phyloP scores from a whole-genome alignment of 768 basidiomycete genomes.

The Auriscalpium orientale region DNA sequence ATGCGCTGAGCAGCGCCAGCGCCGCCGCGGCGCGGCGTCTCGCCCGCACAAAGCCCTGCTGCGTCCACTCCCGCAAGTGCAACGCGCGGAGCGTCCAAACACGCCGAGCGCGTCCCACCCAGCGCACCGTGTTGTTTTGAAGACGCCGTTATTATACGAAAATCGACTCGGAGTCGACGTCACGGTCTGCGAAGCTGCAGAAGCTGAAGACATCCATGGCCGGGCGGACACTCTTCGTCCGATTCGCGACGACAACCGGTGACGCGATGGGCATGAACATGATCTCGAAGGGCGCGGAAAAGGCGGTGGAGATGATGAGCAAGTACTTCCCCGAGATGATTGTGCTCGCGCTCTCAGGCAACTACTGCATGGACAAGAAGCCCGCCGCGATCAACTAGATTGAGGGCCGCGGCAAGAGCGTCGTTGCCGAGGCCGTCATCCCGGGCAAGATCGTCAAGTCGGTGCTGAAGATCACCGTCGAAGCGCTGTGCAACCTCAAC shows the following conservation, averaged over 20 bases:
- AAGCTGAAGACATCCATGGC: constrained; percentile 85
- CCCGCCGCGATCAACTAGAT: constrained; percentile 99
- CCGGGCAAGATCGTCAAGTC: constrained; percentile 82
- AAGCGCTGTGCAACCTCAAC: constrained; percentile 83
- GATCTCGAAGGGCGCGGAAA: constrained; percentile 98
- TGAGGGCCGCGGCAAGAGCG: constrained; percentile 95
- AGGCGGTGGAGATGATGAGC: constrained; percentile 76
- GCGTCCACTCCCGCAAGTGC: too few species aligned
- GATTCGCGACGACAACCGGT: constrained; percentile 91
- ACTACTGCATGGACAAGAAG: constrained; percentile 99
- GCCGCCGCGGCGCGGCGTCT: too few species aligned
- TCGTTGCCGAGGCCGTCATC: constrained; percentile 92
- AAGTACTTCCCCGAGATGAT: constrained; percentile 85
- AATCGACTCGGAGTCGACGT: constrained; percentile 95
- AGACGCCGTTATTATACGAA: too few species aligned
- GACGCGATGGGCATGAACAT: constrained; percentile 99
- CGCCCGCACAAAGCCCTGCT: too few species aligned
- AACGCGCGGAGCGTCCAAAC: too few species aligned
- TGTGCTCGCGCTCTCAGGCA: constrained; percentile 86
- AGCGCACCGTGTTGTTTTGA: too few species aligned
- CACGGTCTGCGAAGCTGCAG: constrained; percentile 83
- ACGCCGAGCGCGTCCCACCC: too few species aligned
- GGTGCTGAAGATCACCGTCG: constrained; percentile 94
- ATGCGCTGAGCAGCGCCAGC: too few species aligned
- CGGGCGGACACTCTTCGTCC: constrained; percentile 86